Percentiles rank a stretch among this genome's conserved stretches.
phyloP scores from a whole-genome alignment of 768 basidiomycete genomes.

The Solioccasus polychromus region DNA sequence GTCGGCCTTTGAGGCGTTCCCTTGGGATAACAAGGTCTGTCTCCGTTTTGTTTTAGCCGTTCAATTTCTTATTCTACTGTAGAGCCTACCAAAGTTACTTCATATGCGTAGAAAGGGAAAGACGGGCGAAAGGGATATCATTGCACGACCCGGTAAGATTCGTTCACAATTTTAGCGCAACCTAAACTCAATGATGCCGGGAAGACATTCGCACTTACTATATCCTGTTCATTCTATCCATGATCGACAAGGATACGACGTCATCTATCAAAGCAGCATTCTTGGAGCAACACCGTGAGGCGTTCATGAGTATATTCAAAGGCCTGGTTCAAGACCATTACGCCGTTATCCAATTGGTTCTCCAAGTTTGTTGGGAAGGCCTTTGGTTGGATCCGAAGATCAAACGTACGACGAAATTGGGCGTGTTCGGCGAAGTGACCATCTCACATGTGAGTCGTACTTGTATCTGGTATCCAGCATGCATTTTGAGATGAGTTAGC shows the following conservation, averaged over 20 bases:
- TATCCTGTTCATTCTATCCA: conserved; percentile 69
- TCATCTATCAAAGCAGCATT: conserved; percentile 59
- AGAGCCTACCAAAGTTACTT: conserved; percentile 67
- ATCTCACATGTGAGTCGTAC: conserved; percentile 55
- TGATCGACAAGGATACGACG: conserved; percentile 50
- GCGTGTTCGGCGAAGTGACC: conserved; percentile 64
- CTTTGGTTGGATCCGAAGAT: conserved; percentile 74
- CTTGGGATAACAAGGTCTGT: conserved; percentile 74
- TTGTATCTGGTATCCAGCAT: neutral
- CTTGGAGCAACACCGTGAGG: conserved; percentile 67
- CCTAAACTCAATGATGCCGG: conserved; percentile 2
- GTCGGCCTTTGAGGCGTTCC: conserved; percentile 61
- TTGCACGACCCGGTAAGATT: conserved; percentile 55
- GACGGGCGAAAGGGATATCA: conserved; percentile 31
- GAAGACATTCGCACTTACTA: conserved; percentile 80
- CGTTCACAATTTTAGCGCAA: neutral
- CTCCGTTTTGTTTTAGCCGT: neutral
- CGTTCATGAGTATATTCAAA: conserved; percentile 69
- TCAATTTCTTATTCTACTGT: neutral
- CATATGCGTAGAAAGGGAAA: conserved; percentile 67
- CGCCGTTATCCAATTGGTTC: conserved; percentile 53
- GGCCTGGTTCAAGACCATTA: conserved; percentile 67
- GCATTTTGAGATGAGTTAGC: conserved; percentile 34
- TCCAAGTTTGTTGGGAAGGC: conserved; percentile 75
- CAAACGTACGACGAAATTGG: conserved; percentile 67